A percentile compares a stretch with the other conserved stretches of the same genome.
Evolutionary conservation across 805 yeast species (phyloP).

Genomic region (Zygoascus bituminiphila): DNA sequence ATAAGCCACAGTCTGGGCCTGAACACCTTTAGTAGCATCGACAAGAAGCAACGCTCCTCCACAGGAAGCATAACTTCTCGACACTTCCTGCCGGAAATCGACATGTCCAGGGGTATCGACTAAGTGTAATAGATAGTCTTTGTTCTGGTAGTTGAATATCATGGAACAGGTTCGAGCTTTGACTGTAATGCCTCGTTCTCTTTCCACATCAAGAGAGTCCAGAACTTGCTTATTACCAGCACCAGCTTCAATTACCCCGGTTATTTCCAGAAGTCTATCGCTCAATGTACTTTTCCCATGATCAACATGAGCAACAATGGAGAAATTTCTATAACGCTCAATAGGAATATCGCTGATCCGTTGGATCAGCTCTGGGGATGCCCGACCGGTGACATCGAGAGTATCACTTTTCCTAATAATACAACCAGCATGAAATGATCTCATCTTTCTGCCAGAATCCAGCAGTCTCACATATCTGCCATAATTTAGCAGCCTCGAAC

Average conservation of each 20-base stretch:
- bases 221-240: slow-evolving; percentile 66
- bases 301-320: slow-evolving; percentile 94
- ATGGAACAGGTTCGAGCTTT: slow-evolving; percentile 96
- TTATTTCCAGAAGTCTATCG: slow-evolving; percentile 77
- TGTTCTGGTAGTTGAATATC: slow-evolving; percentile 61
- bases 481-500: too few species aligned
- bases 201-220: slow-evolving; percentile 87
- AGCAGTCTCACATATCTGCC: neutral
- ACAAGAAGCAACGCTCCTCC: slow-evolving; percentile 86
- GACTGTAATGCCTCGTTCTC: slow-evolving; percentile 94
- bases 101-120: slow-evolving; percentile 99
- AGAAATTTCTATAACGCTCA: slow-evolving; percentile 77
- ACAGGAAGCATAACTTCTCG: slow-evolving; percentile 91
- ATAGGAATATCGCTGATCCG: slow-evolving; percentile 74
- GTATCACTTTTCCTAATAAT: neutral
- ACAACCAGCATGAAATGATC: neutral
- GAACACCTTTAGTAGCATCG: slow-evolving; percentile 95
- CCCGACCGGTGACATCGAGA: neutral
- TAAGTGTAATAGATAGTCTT: slow-evolving; percentile 77
- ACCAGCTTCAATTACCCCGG: slow-evolving; percentile 79
- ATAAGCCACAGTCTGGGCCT: slow-evolving; percentile 98
- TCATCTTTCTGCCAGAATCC: too few species aligned
- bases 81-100: slow-evolving; percentile 88
- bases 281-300: slow-evolving; percentile 73
- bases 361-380: slow-evolving; percentile 34